A percentile compares a stretch with the other conserved stretches of the same genome.
Evolutionary conservation across 2,329 filamentous ascomycete species (phyloP).

Genomic region (Knufia fluminis): DNA sequence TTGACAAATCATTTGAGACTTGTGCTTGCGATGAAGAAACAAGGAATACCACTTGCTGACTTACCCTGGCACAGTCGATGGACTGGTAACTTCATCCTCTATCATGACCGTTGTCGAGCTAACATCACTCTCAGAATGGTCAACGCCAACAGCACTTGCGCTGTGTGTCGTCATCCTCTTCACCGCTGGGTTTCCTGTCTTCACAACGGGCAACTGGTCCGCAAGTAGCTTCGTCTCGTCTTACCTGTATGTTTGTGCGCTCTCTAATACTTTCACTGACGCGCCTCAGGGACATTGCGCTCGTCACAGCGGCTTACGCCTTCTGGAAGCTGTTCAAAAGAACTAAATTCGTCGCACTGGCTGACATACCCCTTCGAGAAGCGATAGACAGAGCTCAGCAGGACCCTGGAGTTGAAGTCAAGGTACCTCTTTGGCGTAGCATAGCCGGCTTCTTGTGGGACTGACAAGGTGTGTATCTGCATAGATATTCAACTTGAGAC

Average conservation of each 20-base stretch:
- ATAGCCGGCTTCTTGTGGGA: conserved; percentile 20
- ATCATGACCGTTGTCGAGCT: conserved; percentile 3
- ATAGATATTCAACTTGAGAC: too few relatives aligned
- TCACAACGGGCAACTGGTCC: conserved; percentile 52
- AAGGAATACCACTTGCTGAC: conserved; percentile 41
- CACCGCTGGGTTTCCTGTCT: conserved; percentile 59
- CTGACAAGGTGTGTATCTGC: too few relatives aligned
- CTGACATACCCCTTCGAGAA: conserved; percentile 43
- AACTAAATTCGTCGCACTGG: conserved; percentile 46
- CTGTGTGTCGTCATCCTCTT: conserved; percentile 57
- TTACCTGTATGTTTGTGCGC: conserved; percentile 47
- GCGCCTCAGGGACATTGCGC: conserved; percentile 46
- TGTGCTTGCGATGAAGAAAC: conserved; percentile 44
- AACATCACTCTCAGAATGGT: conserved; percentile 40
- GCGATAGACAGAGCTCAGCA: conserved; percentile 40
- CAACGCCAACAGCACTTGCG: conserved; percentile 51
- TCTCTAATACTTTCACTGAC: background rate
- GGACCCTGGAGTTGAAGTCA: conserved; percentile 27
- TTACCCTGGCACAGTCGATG: conserved; percentile 57
- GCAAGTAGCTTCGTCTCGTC: conserved; percentile 50
- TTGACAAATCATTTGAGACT: conserved; percentile 52
- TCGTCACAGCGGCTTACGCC: conserved; percentile 48
- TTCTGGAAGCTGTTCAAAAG: conserved; percentile 60
- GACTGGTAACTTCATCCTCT: conserved; percentile 42
- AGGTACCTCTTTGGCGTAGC: conserved; percentile 14